A percentile compares a stretch with the other conserved stretches of the same genome.
Evolutionary conservation across 2,329 filamentous ascomycete genomes (phyloP).

Genomic region (Orbilia oligospora): DNA sequence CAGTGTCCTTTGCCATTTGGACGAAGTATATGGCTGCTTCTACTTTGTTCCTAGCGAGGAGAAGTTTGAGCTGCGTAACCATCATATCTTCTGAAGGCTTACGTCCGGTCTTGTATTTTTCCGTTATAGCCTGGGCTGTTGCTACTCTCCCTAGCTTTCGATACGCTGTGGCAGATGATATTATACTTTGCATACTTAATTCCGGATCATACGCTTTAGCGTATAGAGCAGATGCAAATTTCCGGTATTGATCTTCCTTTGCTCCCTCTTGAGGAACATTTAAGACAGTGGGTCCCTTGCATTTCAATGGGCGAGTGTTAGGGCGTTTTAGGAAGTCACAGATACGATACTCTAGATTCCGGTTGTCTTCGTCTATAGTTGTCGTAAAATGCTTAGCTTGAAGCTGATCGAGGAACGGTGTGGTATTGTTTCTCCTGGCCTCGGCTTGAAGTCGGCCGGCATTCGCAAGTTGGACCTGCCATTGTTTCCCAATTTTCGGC

Average conservation of each 20-base stretch:
- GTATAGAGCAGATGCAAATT: not conserved
- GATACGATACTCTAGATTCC: slow-evolving; percentile 27
- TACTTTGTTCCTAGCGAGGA: slow-evolving; percentile 49
- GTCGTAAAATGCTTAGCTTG: slow-evolving; percentile 27
- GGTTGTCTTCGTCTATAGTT: slow-evolving; percentile 43
- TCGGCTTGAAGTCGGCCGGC: slow-evolving; percentile 41
- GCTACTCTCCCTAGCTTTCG: slow-evolving; percentile 38
- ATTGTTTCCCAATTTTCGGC: slow-evolving; percentile 33
- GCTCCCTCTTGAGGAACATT: not conserved
- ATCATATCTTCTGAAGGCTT: slow-evolving; percentile 43
- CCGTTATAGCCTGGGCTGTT: slow-evolving; percentile 27
- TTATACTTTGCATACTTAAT: not conserved
- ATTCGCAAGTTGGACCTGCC: slow-evolving; percentile 40
- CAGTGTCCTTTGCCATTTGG: slow-evolving; percentile 52
- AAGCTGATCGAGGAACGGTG: slow-evolving; percentile 23
- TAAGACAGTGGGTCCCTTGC: not conserved
- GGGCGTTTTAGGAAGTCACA: slow-evolving; percentile 20
- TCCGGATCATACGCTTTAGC: not conserved
- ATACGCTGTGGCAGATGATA: slow-evolving; percentile 29
- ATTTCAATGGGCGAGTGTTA: not conserved
- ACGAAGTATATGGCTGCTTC: slow-evolving; percentile 51
- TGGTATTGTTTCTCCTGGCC: slow-evolving; percentile 28
- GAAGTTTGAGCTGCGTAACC: slow-evolving; percentile 35
- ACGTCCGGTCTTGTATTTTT: slow-evolving; percentile 47
- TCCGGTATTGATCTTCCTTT: not conserved